phyloP scores from a whole-genome alignment of 78 protist genomes.

The Dictyostelium intermedium region DNA sequence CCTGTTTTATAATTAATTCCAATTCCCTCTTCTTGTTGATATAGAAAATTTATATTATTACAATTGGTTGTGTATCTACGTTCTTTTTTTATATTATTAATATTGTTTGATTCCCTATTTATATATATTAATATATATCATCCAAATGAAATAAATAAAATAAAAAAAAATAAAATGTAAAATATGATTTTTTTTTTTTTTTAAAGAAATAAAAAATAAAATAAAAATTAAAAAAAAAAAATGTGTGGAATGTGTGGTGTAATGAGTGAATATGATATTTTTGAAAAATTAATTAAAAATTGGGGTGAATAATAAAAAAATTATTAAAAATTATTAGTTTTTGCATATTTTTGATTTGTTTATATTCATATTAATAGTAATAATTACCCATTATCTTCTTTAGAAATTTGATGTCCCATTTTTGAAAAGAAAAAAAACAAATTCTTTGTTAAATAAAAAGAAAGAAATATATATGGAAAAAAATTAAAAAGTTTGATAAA shows the following conservation, averaged over 20 bases:
- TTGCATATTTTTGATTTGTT: background rate
- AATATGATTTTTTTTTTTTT: too few relatives aligned
- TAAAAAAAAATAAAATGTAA: background rate
- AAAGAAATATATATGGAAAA: too few relatives aligned
- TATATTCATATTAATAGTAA: too few relatives aligned
- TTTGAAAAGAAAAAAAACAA: background rate
- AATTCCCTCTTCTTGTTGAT: background rate
- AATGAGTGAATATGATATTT: too few relatives aligned
- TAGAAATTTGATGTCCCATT: background rate
- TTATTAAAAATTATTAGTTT: background rate
- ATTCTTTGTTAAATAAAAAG: too few relatives aligned
- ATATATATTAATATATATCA: too few relatives aligned
- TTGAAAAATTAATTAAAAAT: background rate
- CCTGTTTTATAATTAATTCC: slow-evolving; percentile 10
- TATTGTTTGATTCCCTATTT: background rate
- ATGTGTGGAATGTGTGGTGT: background rate
- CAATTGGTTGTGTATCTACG: background rate
- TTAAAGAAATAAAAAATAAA: too few relatives aligned
- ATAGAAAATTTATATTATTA: background rate
- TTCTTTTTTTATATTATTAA: background rate
- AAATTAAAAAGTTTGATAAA: too few relatives aligned
- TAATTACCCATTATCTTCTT: background rate
- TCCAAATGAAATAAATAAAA: background rate
- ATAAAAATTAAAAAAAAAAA: too few relatives aligned
- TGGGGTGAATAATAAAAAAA: background rate